These are phyloP conservation scores for Pseudocercospora fuligena DNA, from an alignment of 2,329 filamentous ascomycete species.

Conservation along the genomic window DNA sequence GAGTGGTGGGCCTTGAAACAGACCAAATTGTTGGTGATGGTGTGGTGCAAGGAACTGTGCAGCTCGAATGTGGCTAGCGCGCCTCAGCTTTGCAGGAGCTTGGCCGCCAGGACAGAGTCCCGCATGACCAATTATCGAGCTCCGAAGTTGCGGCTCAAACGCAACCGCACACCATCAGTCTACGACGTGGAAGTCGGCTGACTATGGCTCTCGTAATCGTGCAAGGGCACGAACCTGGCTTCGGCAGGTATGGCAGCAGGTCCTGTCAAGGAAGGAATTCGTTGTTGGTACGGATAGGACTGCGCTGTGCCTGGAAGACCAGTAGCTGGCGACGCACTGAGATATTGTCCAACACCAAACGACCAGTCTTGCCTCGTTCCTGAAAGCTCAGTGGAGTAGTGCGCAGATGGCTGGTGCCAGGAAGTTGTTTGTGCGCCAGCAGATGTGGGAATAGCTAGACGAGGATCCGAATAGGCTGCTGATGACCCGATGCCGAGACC, in stretches of 20 bases:
- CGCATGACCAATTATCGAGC: constrained; percentile 28
- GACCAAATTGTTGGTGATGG: constrained; percentile 23
- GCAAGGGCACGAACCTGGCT: constrained; percentile 41
- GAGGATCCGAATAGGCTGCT: constrained; percentile 47
- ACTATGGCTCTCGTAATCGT: constrained; percentile 41
- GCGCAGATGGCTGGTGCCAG: constrained; percentile 41
- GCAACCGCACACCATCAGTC: constrained; percentile 29
- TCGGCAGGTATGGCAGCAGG: constrained; percentile 35
- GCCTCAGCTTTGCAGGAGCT: constrained; percentile 17
- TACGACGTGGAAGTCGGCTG: constrained; percentile 39
- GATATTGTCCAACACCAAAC: constrained; percentile 36
- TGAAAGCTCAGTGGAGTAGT: constrained; percentile 40
- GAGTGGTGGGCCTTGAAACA: constrained; percentile 26
- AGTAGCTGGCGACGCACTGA: constrained; percentile 36
- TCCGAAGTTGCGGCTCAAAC: constrained; percentile 28
- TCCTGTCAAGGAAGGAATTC: constrained; percentile 36
- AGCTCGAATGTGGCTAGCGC: constrained; percentile 20
- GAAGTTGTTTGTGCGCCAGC: constrained; percentile 37
- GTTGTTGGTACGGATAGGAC: constrained; percentile 37
- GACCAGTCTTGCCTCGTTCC: constrained; percentile 32
- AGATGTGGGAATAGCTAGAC: constrained; percentile 40
- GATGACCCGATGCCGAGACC: constrained; percentile 41
- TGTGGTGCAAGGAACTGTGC: constrained; percentile 27
- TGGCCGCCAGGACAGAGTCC: constrained; percentile 10
- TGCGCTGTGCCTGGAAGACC: constrained; percentile 37